Evolutionary conservation across 1,139 yeast species (phyloP), one percentile per base, ranked within the genome.

Genomic region (Zygotorulaspora mrakii): DNA sequence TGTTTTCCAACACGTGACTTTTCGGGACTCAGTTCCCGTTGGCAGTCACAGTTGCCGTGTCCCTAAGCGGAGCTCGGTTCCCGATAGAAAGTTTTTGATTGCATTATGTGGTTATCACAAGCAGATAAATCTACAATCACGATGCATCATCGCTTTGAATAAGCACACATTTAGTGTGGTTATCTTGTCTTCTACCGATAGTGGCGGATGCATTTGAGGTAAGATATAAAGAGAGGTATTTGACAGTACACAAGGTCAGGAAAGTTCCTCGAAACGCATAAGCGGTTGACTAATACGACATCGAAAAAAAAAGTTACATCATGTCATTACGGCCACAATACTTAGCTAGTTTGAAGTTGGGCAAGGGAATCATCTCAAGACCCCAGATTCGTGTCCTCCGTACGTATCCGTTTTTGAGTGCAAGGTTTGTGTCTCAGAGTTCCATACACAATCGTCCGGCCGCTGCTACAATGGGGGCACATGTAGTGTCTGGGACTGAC

Each of bases 391-490:
- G 21, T 24, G 6, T 24, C 12, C 6, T 10, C 11, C 6, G 13
- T 5, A 9, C 27, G n/a, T 11, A 5, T n/a, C 13, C 12, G 5
- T 24, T 26, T 12, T 20, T 16, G n/a, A 23, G 37, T 8, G 17
- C 20, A 21, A 18, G 50, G 9, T 43, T 33, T 17, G 54, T 49
- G 3, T 49, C 53, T 11, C 49, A 46, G 23, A 47, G 53, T 3
- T 29, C 44, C 5, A 4, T 49, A 10, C 45, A 45, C 17, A 45
- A 46, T 26, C 42, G 38, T 24, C 43, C 42, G 14, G 49, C 51
- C 1, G 32, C 44, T 2, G 40, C 40, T 11, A 36, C 47, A 6
- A 12, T 35, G 29, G 31, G 35, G 7, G 7, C 31, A 14, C 31
- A 28, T 4, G 31, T n/a, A 16, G 21, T n/a, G 11, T 9, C 16